phyloP scores from a whole-genome alignment of 2,329 filamentous ascomycete genomes.

The Septoria linicola region DNA sequence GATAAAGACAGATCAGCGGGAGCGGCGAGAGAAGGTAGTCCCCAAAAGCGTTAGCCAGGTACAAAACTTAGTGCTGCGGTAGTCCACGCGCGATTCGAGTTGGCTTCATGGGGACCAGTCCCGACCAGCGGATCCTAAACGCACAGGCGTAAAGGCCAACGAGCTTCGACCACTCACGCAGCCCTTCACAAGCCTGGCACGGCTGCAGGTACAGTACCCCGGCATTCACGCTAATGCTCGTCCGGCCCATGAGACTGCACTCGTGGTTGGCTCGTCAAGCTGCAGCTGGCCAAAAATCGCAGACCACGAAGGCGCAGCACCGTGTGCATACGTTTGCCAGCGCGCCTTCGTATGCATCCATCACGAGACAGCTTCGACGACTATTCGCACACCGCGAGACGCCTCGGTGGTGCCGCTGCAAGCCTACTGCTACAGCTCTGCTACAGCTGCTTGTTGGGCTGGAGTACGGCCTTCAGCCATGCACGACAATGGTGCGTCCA shows the following conservation, averaged over 20 bases:
- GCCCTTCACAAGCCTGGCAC: constrained; percentile 14
- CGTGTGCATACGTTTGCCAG: background rate
- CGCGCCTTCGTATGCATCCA: background rate
- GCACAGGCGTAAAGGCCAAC: constrained; percentile 11
- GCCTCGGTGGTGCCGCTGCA: constrained; percentile 10
- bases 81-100: constrained; percentile 29
- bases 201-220: constrained; percentile 22
- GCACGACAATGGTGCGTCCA: constrained; percentile 12
- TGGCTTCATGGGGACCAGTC: constrained; percentile 32
- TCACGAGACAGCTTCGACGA: background rate
- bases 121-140: constrained; percentile 25
- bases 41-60: constrained; percentile 31
- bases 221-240: constrained; percentile 17
- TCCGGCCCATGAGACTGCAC: constrained; percentile 11
- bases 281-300: constrained; percentile 20
- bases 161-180: constrained; percentile 16
- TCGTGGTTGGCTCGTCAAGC: constrained; percentile 17
- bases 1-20: constrained; percentile 34
- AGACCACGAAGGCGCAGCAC: constrained; percentile 3
- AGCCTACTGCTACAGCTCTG: constrained; percentile 1
- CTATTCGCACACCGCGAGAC: constrained; percentile 6
- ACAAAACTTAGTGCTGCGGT: constrained; percentile 28
- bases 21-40: constrained; percentile 24
- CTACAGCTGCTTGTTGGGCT: constrained; percentile 9
- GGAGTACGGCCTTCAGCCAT: constrained; percentile 12